phyloP scores from a whole-genome alignment of 1,139 yeast species.

The Candida tetrigidarum region DNA sequence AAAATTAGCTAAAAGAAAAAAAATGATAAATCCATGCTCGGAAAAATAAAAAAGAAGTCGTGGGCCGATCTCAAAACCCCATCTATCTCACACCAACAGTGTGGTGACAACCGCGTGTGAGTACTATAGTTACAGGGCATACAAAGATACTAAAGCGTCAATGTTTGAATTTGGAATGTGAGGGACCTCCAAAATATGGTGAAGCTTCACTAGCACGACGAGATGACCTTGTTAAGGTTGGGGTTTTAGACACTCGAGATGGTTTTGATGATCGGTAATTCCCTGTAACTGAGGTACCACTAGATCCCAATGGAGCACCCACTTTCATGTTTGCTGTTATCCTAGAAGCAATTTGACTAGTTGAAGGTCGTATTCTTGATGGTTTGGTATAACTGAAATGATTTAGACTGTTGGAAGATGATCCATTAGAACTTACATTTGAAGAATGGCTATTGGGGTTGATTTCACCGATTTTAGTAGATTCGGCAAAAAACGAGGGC shows the following conservation, averaged over 20 bases:
- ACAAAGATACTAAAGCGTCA: background rate
- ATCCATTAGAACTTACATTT: slow-evolving; percentile 10
- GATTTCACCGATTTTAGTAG: slow-evolving; percentile 18
- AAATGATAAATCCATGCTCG: too few relatives aligned
- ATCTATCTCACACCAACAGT: too few relatives aligned
- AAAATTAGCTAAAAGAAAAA: too few relatives aligned
- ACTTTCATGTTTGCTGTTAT: slow-evolving; percentile 20
- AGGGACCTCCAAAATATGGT: slow-evolving; percentile 14
- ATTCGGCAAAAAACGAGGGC: slow-evolving; percentile 20
- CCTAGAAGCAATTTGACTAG: slow-evolving; percentile 19
- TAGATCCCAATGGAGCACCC: slow-evolving; percentile 12
- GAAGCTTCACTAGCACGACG: slow-evolving; percentile 12
- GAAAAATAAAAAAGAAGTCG: too few relatives aligned
- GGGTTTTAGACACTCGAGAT: slow-evolving; percentile 11
- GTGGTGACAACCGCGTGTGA: too few relatives aligned
- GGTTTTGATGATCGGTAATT: slow-evolving; percentile 4
- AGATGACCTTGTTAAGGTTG: slow-evolving; percentile 14
- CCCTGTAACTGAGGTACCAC: background rate
- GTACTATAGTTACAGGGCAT: too few relatives aligned
- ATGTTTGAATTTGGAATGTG: background rate
- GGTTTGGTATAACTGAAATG: background rate
- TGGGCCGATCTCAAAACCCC: too few relatives aligned
- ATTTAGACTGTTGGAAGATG: slow-evolving; percentile 12
- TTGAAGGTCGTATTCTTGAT: slow-evolving; percentile 11
- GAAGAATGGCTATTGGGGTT: slow-evolving; percentile 7